Evolutionary conservation across 495 filamentous ascomycete species (phyloP).

Genomic region (Darksidea phi): DNA sequence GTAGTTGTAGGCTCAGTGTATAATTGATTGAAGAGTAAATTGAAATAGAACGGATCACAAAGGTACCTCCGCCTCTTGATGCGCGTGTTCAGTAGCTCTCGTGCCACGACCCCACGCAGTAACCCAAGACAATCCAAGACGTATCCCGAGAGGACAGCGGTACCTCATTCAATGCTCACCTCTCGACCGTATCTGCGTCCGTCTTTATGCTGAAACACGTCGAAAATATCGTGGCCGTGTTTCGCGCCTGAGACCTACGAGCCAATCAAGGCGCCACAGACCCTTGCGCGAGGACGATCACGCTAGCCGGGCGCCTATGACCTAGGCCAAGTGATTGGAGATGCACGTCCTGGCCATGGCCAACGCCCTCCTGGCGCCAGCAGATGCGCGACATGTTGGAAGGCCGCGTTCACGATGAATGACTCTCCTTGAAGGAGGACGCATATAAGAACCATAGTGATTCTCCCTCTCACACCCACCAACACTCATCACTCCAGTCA

Average conservation of each 20-base stretch:
- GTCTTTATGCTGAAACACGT: conserved; percentile 19
- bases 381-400: conserved; percentile 7
- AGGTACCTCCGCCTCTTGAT: no score
- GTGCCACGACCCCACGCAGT: no score
- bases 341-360: conserved; percentile 7
- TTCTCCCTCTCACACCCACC: neutral
- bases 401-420: neutral
- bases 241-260: conserved; percentile 12
- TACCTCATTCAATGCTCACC: conserved; percentile 7
- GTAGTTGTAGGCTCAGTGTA: neutral
- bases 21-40: no score
- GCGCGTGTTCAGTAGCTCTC: no score
- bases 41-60: no score
- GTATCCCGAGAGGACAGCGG: conserved; percentile 8
- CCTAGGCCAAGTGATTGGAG: conserved; percentile 29
- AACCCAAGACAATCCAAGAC: neutral
- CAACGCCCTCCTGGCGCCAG: conserved; percentile 13
- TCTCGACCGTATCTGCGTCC: conserved; percentile 18
- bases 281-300: neutral
- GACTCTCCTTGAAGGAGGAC: neutral
- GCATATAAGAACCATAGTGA: neutral
- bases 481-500: neutral
- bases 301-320: conserved; percentile 12
- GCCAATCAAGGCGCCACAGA: conserved; percentile 17
- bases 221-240: conserved; percentile 24